Percentiles rank a stretch among this genome's conserved stretches.
These are phyloP conservation scores for Cutaneotrichosporon cutaneum DNA, from an alignment of 1,284 basidiomycete genomes.

Conservation along the genomic window DNA sequence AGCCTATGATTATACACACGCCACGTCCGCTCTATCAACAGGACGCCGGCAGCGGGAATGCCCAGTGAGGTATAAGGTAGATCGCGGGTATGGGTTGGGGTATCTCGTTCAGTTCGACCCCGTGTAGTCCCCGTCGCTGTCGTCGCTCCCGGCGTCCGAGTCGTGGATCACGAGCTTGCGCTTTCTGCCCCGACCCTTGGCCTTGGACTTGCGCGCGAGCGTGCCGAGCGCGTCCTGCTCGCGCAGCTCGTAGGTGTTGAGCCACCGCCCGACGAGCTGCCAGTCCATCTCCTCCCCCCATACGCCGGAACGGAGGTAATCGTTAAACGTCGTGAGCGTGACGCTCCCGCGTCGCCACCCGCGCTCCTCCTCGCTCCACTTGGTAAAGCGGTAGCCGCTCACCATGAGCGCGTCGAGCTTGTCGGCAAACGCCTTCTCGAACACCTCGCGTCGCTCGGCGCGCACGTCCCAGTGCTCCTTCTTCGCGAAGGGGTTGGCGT, in stretches of 20 bases:
- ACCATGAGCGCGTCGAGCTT: neutral
- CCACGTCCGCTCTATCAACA: too few species aligned
- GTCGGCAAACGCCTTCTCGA: neutral
- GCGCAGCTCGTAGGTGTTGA: slow-evolving; percentile 13
- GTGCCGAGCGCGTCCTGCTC: neutral
- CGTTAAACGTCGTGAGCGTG: neutral
- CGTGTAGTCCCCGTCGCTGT: neutral
- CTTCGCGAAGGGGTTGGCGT: slow-evolving; percentile 13
- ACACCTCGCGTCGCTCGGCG: neutral
- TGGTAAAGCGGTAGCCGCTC: neutral
- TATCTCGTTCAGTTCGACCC: neutral
- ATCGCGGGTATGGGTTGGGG: neutral
- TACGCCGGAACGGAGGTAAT: slow-evolving; percentile 10
- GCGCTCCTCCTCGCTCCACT: neutral
- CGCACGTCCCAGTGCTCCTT: slow-evolving; percentile 1
- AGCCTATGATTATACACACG: too few species aligned
- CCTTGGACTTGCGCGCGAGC: neutral
- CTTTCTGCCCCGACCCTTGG: neutral
- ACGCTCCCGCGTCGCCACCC: neutral
- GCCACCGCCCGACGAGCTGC: slow-evolving; percentile 15
- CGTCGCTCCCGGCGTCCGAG: neutral
- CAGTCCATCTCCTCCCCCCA: slow-evolving; percentile 16
- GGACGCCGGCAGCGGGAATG: too few species aligned
- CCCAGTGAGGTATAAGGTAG: neutral
- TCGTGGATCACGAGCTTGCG: neutral